phyloP scores from a whole-genome alignment of 768 basidiomycete genomes.

The Boletus pseudo-olivaceus region DNA sequence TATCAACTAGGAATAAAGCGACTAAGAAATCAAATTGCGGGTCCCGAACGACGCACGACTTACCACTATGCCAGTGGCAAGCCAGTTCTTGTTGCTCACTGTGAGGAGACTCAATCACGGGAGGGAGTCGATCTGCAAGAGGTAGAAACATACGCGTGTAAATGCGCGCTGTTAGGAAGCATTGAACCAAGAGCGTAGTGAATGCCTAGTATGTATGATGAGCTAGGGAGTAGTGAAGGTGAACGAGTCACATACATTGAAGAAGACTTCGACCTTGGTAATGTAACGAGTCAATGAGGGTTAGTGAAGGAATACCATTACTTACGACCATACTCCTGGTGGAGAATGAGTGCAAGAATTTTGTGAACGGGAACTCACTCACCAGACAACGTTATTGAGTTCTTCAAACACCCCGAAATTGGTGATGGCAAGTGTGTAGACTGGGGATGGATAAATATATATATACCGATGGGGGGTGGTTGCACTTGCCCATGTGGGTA shows the following conservation, averaged over 20 bases:
- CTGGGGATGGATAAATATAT: conserved; percentile 25
- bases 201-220: conserved; percentile 28
- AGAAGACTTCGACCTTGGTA: conserved; percentile 47
- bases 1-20: conserved; percentile 9
- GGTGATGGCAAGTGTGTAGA: conserved; percentile 46
- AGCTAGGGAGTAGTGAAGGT: background rate
- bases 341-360: background rate
- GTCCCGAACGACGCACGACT: background rate
- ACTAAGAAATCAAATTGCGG: background rate
- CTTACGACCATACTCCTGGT: conserved; percentile 13
- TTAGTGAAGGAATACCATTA: background rate
- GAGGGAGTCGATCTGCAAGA: background rate
- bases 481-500: conserved; percentile 44
- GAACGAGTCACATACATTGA: conserved; percentile 36
- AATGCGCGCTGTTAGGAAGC: conserved; percentile 52
- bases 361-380: conserved; percentile 12
- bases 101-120: conserved; percentile 12
- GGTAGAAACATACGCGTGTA: conserved; percentile 40
- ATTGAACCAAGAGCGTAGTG: conserved; percentile 55
- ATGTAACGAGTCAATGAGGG: background rate
- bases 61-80: conserved; percentile 38
- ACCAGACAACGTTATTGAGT: conserved; percentile 31
- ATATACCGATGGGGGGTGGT: no score
- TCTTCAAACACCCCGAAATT: conserved; percentile 28
- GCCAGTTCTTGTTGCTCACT: conserved; percentile 52